Percentiles rank a stretch among this genome's conserved stretches.
These are phyloP conservation scores for Lentinus polychrous DNA, from an alignment of 1,284 basidiomycete species.

Conservation along the genomic window DNA sequence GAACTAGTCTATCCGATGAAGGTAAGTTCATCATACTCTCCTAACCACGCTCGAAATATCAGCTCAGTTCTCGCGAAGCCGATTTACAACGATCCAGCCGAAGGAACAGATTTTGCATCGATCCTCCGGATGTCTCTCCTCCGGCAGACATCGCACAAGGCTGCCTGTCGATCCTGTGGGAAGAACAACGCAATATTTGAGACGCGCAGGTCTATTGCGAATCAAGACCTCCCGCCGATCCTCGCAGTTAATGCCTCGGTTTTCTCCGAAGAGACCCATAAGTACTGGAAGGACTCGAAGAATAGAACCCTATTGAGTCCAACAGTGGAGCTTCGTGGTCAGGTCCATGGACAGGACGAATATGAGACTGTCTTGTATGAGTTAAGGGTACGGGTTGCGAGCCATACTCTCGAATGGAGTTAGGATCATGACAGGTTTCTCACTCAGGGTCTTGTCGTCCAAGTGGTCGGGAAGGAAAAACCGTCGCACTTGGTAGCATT, in stretches of 20 bases:
- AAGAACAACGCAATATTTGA: slow-evolving; percentile 67
- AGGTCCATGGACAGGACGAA: slow-evolving; percentile 55
- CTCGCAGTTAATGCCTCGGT: slow-evolving; percentile 85
- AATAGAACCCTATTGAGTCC: slow-evolving; percentile 50
- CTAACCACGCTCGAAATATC: slow-evolving; percentile 16
- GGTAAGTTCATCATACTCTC: slow-evolving; percentile 29
- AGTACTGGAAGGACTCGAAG: slow-evolving; percentile 70
- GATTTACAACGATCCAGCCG: slow-evolving; percentile 42
- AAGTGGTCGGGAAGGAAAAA: slow-evolving; percentile 74
- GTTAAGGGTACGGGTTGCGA: slow-evolving; percentile 49
- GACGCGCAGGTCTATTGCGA: slow-evolving; percentile 64
- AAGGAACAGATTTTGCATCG: slow-evolving; percentile 55
- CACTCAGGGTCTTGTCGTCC: slow-evolving; percentile 70
- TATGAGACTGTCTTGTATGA: slow-evolving; percentile 57
- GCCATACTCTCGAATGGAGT: background rate
- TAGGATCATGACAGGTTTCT: slow-evolving; percentile 4
- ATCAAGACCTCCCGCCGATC: slow-evolving; percentile 74
- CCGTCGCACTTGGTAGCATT: slow-evolving; percentile 87
- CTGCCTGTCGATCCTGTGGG: slow-evolving; percentile 78
- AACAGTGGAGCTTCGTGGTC: slow-evolving; percentile 46
- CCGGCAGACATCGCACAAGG: slow-evolving; percentile 79
- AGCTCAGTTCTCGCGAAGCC: slow-evolving; percentile 13
- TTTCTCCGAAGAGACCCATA: slow-evolving; percentile 69
- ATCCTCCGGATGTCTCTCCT: slow-evolving; percentile 75
- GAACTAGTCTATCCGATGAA: slow-evolving; percentile 87